Evolutionary conservation across 2,329 filamentous ascomycete genomes (phyloP).

Genomic region (Acrodontium crateriforme): DNA sequence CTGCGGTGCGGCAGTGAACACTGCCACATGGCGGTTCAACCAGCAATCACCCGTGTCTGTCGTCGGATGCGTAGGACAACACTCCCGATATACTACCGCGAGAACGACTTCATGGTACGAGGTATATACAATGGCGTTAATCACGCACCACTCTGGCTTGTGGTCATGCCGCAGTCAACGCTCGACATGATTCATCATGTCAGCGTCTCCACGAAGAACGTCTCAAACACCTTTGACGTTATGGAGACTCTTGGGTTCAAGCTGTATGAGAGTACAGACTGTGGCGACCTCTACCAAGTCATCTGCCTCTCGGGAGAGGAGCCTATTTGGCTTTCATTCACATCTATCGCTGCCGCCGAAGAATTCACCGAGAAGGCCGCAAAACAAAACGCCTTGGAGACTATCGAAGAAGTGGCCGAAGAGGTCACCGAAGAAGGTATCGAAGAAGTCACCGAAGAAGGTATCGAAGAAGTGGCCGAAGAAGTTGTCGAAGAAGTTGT

Average conservation of each 20-base stretch:
- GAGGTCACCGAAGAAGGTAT: too few relatives aligned
- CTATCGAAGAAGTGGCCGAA: too few relatives aligned
- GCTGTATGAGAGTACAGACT: conserved; percentile 1
- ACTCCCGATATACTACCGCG: conserved; percentile 1
- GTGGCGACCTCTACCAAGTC: not conserved
- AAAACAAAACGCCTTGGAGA: too few relatives aligned
- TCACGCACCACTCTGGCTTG: conserved; percentile 3
- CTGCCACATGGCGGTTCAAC: not conserved
- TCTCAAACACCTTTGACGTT: conserved; percentile 3
- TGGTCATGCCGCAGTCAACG: not conserved
- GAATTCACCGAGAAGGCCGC: too few relatives aligned
- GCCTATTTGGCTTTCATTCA: conserved; percentile 3
- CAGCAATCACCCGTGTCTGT: not conserved
- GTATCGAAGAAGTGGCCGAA: too few relatives aligned
- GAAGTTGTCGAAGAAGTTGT: too few relatives aligned
- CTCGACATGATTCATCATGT: conserved; percentile 4
- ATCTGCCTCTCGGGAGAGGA: too few relatives aligned
- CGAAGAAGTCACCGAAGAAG: too few relatives aligned
- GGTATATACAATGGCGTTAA: conserved; percentile 1
- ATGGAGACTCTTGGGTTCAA: conserved; percentile 4
- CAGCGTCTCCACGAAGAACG: conserved; percentile 3
- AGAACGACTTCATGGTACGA: conserved; percentile 2
- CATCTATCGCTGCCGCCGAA: too few relatives aligned
- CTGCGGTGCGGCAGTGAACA: conserved; percentile 2
- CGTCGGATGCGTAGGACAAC: not conserved